phyloP scores from a whole-genome alignment of 106 monocot species.

The Dendrobium huoshanense region DNA sequence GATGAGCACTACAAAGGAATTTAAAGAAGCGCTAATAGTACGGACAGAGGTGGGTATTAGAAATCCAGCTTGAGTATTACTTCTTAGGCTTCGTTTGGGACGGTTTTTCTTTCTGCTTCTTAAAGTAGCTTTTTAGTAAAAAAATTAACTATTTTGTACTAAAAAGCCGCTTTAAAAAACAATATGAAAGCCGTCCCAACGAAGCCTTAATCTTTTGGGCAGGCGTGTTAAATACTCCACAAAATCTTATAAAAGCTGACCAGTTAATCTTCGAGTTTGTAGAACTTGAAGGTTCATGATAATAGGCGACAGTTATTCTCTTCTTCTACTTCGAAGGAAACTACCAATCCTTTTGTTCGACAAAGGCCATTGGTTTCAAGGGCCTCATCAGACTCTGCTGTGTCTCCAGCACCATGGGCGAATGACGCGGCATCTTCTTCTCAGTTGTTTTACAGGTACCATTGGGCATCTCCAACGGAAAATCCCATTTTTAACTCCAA shows the following conservation, averaged over 20 bases:
- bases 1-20: constrained; percentile 88
- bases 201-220: no score
- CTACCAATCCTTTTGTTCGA: constrained; percentile 75
- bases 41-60: constrained; percentile 57
- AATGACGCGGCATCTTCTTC: constrained; percentile 43
- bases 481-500: no score
- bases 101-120: no score
- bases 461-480: no score
- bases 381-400: constrained; percentile 27
- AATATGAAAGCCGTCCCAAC: no score
- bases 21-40: constrained; percentile 83
- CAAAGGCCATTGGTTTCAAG: constrained; percentile 64
- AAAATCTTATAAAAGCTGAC: no score
- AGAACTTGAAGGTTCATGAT: constrained; percentile 91
- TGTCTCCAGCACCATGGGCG: constrained; percentile 71
- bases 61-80: no score
- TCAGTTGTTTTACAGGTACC: constrained; percentile 58
- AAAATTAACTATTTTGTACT: no score
- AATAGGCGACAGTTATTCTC: constrained; percentile 79
- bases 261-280: neutral
- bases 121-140: no score
- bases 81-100: no score
- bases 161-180: no score
- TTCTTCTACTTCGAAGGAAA: constrained; percentile 55
- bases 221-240: no score